These are phyloP conservation scores for Thalia dealbata DNA, from an alignment of 176 grass and related monocot genomes.

Conservation along the genomic window DNA sequence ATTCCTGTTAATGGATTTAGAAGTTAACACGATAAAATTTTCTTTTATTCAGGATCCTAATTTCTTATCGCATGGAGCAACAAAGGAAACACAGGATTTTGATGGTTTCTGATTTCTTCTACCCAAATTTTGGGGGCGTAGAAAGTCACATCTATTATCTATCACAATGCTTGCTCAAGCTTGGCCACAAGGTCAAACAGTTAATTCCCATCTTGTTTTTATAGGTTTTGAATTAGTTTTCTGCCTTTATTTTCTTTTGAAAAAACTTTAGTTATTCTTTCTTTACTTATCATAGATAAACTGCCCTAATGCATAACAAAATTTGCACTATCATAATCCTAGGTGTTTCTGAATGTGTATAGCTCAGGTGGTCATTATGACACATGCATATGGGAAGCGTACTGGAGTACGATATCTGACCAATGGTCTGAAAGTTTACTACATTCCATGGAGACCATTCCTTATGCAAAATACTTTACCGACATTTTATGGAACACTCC, in stretches of 20 bases:
- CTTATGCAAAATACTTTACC: slow-evolving; percentile 92
- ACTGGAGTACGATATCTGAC: slow-evolving; percentile 90
- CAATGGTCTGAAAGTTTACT: slow-evolving; percentile 83
- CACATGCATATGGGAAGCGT: slow-evolving; percentile 85
- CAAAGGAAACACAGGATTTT: slow-evolving; percentile 53
- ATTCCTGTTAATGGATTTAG: background rate
- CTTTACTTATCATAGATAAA: background rate
- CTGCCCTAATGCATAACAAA: background rate
- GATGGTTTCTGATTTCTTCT: slow-evolving; percentile 98
- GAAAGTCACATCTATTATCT: slow-evolving; percentile 96
- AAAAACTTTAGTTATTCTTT: background rate
- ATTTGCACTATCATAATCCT: background rate
- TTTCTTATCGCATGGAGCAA: slow-evolving; percentile 2
- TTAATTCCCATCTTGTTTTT: background rate
- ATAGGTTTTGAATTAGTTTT: background rate
- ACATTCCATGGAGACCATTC: slow-evolving; percentile 81
- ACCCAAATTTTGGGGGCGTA: slow-evolving; percentile 85
- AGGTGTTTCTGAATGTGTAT: slow-evolving; percentile 5
- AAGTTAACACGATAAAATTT: background rate
- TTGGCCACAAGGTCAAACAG: slow-evolving; percentile 63
- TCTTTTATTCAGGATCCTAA: slow-evolving; percentile 11
- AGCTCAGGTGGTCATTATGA: slow-evolving; percentile 80
- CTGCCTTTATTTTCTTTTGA: background rate
- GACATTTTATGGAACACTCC: slow-evolving; percentile 77
- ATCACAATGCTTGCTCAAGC: slow-evolving; percentile 85